Evolutionary conservation across 257 asterid genomes (phyloP).

Genomic region (Echites panduratus): DNA sequence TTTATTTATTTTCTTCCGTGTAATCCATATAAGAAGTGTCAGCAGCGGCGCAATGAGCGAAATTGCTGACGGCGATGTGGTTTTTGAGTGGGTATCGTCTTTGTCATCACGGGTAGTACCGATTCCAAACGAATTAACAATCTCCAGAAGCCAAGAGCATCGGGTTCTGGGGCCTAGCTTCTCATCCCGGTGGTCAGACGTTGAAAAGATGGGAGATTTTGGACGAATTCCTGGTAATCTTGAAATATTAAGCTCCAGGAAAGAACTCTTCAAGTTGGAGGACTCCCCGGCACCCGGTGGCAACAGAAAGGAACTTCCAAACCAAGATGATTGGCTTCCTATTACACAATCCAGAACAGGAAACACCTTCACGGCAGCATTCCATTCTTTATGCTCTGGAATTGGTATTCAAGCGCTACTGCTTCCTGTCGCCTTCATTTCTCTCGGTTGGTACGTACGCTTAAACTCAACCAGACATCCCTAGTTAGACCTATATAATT

Average conservation of each 20-base stretch:
- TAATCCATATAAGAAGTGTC: neutral
- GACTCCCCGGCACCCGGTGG: neutral
- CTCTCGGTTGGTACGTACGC: conserved; percentile 62
- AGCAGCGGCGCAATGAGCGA: neutral
- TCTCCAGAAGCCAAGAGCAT: neutral
- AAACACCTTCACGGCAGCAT: conserved; percentile 27
- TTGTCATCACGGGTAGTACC: conserved; percentile 33
- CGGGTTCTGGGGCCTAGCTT: conserved; percentile 32
- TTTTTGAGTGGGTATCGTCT: conserved; percentile 5
- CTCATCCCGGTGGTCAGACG: conserved; percentile 24
- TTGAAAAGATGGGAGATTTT: neutral
- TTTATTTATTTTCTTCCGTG: too few species aligned
- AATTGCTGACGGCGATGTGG: neutral
- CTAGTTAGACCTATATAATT: too few species aligned
- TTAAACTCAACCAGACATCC: too few species aligned
- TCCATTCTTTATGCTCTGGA: conserved; percentile 46
- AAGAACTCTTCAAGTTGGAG: neutral
- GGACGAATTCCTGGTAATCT: neutral
- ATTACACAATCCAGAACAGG: conserved; percentile 7
- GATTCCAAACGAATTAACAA: neutral
- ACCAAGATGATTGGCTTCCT: conserved; percentile 4
- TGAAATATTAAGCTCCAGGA: neutral
- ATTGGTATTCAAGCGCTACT: conserved; percentile 49
- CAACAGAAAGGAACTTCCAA: neutral
- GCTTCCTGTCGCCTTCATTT: conserved; percentile 53